Percentiles rank a stretch among this genome's conserved stretches.
Evolutionary conservation across 768 basidiomycete species (phyloP).

Genomic region (Clitopilus hobsonii): DNA sequence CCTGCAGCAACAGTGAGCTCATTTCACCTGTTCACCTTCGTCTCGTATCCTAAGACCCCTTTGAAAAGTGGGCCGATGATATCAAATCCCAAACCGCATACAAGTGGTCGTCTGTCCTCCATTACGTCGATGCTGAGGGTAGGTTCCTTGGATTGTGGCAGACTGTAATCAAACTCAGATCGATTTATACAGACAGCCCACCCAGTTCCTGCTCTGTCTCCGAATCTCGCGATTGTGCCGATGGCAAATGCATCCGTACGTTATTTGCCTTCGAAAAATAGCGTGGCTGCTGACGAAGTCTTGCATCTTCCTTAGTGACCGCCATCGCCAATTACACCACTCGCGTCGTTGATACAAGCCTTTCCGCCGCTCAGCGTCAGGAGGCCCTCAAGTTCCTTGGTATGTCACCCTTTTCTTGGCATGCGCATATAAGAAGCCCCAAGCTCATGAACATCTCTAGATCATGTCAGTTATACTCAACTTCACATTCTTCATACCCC

Average conservation of each 20-base stretch:
- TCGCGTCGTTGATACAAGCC: constrained; percentile 37
- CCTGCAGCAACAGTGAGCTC: constrained; percentile 39
- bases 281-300: background rate
- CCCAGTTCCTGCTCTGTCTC: constrained; percentile 44
- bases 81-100: constrained; percentile 34
- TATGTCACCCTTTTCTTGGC: constrained; percentile 15
- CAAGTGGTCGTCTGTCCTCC: constrained; percentile 35
- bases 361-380: constrained; percentile 37
- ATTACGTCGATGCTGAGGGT: constrained; percentile 50
- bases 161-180: background rate
- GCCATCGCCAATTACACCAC: constrained; percentile 57
- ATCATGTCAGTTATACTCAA: background rate
- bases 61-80: constrained; percentile 49
- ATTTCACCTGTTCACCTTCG: background rate
- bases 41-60: background rate
- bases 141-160: background rate
- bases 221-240: constrained; percentile 40
- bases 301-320: constrained; percentile 28
- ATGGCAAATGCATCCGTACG: constrained; percentile 33
- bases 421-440: too few species aligned
- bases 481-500: constrained; percentile 26
- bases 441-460: background rate
- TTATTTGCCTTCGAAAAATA: background rate
- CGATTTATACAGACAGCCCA: constrained; percentile 28
- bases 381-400: constrained; percentile 53